Evolutionary conservation across 1,284 basidiomycete genomes (phyloP).

Genomic region (Cryptococcus maquisensis): DNA sequence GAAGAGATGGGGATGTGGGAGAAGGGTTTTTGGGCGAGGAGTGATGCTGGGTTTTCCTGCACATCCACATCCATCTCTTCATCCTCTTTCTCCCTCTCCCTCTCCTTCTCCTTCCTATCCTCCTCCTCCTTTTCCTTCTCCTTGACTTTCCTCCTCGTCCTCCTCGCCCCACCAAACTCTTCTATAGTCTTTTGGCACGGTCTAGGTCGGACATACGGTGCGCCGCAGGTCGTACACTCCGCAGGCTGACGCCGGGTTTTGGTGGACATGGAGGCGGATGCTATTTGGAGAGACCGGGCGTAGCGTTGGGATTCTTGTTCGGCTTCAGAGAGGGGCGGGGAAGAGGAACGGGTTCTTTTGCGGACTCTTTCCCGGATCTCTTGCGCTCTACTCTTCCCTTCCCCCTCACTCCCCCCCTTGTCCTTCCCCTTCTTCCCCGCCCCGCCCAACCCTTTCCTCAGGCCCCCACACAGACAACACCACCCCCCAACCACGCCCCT

Average conservation of each 20-base stretch:
- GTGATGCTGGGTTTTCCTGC: not conserved
- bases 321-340: not conserved
- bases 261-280: not conserved
- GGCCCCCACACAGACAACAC: conserved; percentile 35
- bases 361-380: not conserved
- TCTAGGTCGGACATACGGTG: conserved; percentile 9
- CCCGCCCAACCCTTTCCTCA: conserved; percentile 30
- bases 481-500: conserved; percentile 8
- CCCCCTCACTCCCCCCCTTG: not conserved
- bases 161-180: conserved; percentile 18
- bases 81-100: not conserved
- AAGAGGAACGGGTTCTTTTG: not conserved
- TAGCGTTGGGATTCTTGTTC: conserved; percentile 5
- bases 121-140: conserved; percentile 1
- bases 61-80: not conserved
- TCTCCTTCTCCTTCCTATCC: not conserved
- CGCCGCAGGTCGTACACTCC: conserved; percentile 26
- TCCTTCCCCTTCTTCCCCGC: conserved; percentile 4
- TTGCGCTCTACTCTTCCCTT: conserved; percentile 6
- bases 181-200: conserved; percentile 11
- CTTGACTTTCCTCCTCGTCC: not conserved
- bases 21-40: conserved; percentile 19
- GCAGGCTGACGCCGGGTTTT: conserved; percentile 1
- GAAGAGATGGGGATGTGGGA: conserved; percentile 31
- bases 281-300: conserved; percentile 1